Percentiles rank a stretch among this genome's conserved stretches.
These are phyloP conservation scores for Sporothrix phasma DNA, from an alignment of 2,329 filamentous ascomycete species.

Conservation along the genomic window DNA sequence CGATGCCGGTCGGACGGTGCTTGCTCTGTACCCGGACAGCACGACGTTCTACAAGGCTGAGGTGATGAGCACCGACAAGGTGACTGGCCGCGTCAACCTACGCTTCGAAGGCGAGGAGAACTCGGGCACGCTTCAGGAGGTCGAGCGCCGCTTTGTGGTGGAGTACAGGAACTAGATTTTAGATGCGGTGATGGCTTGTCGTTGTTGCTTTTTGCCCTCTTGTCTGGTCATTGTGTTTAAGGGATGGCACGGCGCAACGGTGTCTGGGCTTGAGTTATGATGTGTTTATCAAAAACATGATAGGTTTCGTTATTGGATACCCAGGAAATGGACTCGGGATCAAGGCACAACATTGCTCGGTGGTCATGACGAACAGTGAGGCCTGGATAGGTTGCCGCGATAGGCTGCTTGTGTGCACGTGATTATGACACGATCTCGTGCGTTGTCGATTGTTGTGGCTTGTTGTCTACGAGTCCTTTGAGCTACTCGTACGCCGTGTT, in stretches of 20 bases:
- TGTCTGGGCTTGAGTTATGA: neutral
- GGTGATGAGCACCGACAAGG: constrained; percentile 57
- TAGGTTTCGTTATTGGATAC: neutral
- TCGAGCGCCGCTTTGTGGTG: constrained; percentile 66
- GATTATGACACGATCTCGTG: neutral
- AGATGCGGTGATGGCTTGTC: too few species aligned
- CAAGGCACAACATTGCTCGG: neutral
- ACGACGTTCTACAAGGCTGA: constrained; percentile 81
- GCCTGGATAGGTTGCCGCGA: neutral
- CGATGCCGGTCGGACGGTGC: constrained; percentile 59
- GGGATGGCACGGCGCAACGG: constrained; percentile 2
- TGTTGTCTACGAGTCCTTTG: neutral
- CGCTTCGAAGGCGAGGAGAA: constrained; percentile 75
- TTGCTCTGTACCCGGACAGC: constrained; percentile 73
- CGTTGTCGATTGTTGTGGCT: neutral
- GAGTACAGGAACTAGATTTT: constrained; percentile 48
- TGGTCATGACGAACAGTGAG: neutral
- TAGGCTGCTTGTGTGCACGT: neutral
- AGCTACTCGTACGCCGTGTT: too few species aligned
- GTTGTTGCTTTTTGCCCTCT: neutral
- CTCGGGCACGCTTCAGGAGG: constrained; percentile 61
- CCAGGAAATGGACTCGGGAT: neutral
- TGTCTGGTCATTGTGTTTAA: neutral
- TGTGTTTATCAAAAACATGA: neutral
- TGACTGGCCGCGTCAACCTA: constrained; percentile 47